Base-by-base conservation (phyloP, 148 eudicot species). In the Arctostaphylos glauca region DNA sequence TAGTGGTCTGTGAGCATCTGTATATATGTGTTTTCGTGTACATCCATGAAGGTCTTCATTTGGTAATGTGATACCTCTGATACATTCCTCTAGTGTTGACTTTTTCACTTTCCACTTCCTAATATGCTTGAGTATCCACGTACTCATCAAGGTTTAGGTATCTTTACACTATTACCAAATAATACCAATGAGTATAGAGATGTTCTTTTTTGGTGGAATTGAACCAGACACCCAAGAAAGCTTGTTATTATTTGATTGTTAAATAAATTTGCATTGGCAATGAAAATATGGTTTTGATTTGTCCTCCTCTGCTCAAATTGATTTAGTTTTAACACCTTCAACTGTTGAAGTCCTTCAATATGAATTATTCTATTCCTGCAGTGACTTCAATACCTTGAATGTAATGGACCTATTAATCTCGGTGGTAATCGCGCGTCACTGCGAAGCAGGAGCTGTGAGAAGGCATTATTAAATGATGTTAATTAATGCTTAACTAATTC, bases 381-480 rank as follows among this genome's bases (percentile, higher is more conserved):
- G 41, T 44, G 9, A n/a, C 31, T 78, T 58, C 21, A 9, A 43
- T 78, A 38, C 41, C 25, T 78, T 44, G 15, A 43, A n/a, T 59
- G 3, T n/a, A 52, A 58, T 10, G 41, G 31, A 2, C 38, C n/a
- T 44, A 14, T 10, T 10, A 78, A n/a, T 59, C 3, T 44, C 12
- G 2, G 3, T 31, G 25, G 18, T 18, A 12, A 59, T 4, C 56
- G 53, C 67, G 21, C 7, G 80, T 59, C 50, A 43, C 52, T 58
- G 38, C 5, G 58, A 47, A 48, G 10, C 38, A 44, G 46, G 10
- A n/a, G 23, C 23, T 59, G 53, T 7, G 25, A 44, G 15, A 79
- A 59, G 19, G 53, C n/a, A 80, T 62, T 31, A 62, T 80, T 64
- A 64, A 79, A 12, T 62, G 21, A 43, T 58, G 43, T 44, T 58